Base-by-base conservation (phyloP, 495 filamentous ascomycete genomes). In the Bryoglossum gracile region DNA sequence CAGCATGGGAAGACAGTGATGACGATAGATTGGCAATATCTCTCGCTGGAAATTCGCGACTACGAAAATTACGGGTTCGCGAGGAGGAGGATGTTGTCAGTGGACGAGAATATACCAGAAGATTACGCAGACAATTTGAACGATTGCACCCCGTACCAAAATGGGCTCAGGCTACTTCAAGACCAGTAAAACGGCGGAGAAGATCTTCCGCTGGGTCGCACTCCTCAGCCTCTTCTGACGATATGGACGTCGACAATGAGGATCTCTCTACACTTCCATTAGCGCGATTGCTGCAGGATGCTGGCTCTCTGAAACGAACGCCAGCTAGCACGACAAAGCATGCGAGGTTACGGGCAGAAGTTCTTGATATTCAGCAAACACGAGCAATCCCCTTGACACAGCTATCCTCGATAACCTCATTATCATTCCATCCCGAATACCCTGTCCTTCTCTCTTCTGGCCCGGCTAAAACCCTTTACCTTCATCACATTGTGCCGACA, bases 1-100 rank as follows among this genome's bases (percentile, higher is more conserved):
- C 86, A 9, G 83, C 86, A 11, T 98, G 92, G 92, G 79, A 88
- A 54, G 92, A 98, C 67, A 95, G 89, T 65, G 92, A 97, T 56
- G 92, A 98, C 57, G 92, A 98, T 60, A 78, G 83, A 32, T 68
- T 95, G 42, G 77, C 78, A 16, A 72, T 98, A 38, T 95, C 90
- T 3, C 75, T 98, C 10, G 84, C 84, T 8, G 73, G 80, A 33
- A 78, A 82, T 34, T 73, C 75, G 16, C 76, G 82, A 38, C 66
- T 94, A 58, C 75, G 91, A 38, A 97, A 96, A 62, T 70, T 97
- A 39, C 78, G 92, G 30, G 66, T 77, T 6, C 75, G 78, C 14
- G 90, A 94, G 55, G 74, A 72, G 6, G 92, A 98, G 56, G 94
- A 98, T 61, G 59, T 94, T 3, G 72, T 97, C 36, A 88, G 66